Evolutionary conservation across 1,284 basidiomycete genomes (phyloP).

Genomic region (Ustilago sp.): DNA sequence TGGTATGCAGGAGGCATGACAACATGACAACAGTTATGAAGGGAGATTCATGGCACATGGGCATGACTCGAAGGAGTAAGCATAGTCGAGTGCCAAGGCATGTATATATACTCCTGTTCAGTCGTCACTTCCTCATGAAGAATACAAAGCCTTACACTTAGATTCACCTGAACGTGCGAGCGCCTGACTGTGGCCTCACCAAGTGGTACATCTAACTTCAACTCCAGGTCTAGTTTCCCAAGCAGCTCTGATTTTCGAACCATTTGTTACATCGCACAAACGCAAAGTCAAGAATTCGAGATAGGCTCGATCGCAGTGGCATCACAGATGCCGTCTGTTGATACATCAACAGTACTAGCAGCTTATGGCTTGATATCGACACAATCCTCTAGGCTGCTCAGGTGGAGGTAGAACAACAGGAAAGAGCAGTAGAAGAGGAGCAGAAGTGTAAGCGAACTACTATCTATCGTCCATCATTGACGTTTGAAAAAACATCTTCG

Average conservation of each 20-base stretch:
- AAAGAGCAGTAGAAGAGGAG: background rate
- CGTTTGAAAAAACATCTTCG: slow-evolving; percentile 30
- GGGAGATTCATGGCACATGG: no score
- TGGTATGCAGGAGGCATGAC: no score
- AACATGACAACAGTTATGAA: no score
- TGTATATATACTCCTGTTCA: no score
- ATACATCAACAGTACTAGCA: background rate
- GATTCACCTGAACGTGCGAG: no score
- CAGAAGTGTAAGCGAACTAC: slow-evolving; percentile 48
- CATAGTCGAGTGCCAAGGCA: no score
- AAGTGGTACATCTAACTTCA: no score
- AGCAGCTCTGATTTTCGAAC: background rate
- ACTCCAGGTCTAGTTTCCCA: slow-evolving; percentile 2
- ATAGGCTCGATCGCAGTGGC: background rate
- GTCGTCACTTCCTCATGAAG: no score
- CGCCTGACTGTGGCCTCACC: no score
- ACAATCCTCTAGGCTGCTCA: background rate
- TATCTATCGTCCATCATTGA: slow-evolving; percentile 60
- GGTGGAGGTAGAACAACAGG: background rate
- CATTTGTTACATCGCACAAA: slow-evolving; percentile 5
- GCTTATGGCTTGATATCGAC: background rate
- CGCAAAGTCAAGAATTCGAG: background rate
- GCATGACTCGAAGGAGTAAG: no score
- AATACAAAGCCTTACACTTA: no score
- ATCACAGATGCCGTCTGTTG: background rate